Conservation (phyloP, 495 filamentous ascomycete species). For the Neurospora sublineolata region DNA sequence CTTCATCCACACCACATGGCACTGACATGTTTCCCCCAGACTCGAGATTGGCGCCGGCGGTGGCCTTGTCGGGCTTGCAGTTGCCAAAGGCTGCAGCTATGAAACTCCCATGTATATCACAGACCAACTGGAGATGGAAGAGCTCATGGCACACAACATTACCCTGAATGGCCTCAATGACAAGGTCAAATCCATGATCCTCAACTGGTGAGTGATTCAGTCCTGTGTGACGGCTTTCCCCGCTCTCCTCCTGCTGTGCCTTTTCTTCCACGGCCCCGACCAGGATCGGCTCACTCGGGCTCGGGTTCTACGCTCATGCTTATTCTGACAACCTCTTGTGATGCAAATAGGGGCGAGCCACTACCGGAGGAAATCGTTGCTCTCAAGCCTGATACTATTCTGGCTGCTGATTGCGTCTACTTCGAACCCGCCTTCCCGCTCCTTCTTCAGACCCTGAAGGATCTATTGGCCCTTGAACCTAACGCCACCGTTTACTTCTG, state of each 20-base stretch:
- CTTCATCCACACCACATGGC: background rate
- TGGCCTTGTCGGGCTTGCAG: conserved; percentile 68
- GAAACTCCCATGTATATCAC: conserved; percentile 57
- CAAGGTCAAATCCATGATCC: conserved; percentile 46
- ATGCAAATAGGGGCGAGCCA: conserved; percentile 40
- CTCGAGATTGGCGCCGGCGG: conserved; percentile 88
- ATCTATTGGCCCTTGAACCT: conserved; percentile 41
- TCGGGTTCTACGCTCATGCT: background rate
- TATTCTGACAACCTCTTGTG: conserved; percentile 11
- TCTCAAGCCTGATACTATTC: conserved; percentile 58
- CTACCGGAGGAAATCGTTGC: conserved; percentile 33
- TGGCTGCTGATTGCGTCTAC: conserved; percentile 95
- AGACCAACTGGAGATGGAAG: conserved; percentile 74
- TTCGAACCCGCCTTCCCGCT: conserved; percentile 91
- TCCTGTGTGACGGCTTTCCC: background rate
- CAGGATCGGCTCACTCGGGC: background rate
- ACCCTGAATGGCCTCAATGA: conserved; percentile 58
- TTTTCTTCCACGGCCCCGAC: conserved; percentile 1
- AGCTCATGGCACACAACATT: conserved; percentile 77
- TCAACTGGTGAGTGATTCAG: conserved; percentile 56
- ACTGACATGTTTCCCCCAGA: conserved; percentile 33
- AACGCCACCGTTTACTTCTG: conserved; percentile 78
- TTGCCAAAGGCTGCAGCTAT: conserved; percentile 47
- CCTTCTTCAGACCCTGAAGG: conserved; percentile 63
- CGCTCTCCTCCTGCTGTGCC: background rate